Base-by-base conservation (phyloP, 169 alveolate species). In the Amoebophrya sp. region DNA sequence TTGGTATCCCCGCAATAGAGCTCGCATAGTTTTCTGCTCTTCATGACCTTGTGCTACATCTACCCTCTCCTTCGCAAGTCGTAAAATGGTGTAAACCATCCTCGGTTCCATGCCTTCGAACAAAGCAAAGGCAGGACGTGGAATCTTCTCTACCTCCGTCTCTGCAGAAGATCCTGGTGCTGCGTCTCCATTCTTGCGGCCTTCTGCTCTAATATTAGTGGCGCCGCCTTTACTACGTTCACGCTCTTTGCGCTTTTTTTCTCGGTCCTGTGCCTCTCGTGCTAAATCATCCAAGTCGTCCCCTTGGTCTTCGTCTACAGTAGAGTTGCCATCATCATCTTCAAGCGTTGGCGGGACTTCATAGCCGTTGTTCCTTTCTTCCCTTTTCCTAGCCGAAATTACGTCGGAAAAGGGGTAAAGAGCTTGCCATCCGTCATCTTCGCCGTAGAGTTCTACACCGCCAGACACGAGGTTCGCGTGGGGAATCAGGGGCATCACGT, bases 21-120 rank as follows among this genome's bases (percentile, higher is more conserved):
- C n/a, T n/a, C n/a, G n/a, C n/a, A n/a, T n/a, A n/a, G n/a, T n/a
- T n/a, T n/a, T n/a, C n/a, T n/a, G n/a, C n/a, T n/a, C n/a, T n/a
- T n/a, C n/a, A n/a, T n/a, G n/a, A n/a, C n/a, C n/a, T n/a, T n/a
- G n/a, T n/a, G n/a, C n/a, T n/a, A n/a, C n/a, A n/a, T n/a, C n/a
- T n/a, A n/a, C n/a, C n/a, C n/a, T n/a, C 26, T 65, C 83, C 33
- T 65, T 6, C 0, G 83, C 83, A 1, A 65, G 18, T 18, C 26
- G 2, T 10, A 65, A 0, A 29, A 65, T 36, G 36, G 10, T 29
- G 33, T 6, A 65, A 29, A 65, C n/a, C 83, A 65, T 1, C 83
- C 83, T 6, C 83, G 83, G 83, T 26, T 65, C 83, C 10, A 65
- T 65, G n/a, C 83, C 83, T 36, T 65, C 83, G 33, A 65, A 65